phyloP scores from a whole-genome alignment of 495 filamentous ascomycete species.

The Jackrogersella multiformis region DNA sequence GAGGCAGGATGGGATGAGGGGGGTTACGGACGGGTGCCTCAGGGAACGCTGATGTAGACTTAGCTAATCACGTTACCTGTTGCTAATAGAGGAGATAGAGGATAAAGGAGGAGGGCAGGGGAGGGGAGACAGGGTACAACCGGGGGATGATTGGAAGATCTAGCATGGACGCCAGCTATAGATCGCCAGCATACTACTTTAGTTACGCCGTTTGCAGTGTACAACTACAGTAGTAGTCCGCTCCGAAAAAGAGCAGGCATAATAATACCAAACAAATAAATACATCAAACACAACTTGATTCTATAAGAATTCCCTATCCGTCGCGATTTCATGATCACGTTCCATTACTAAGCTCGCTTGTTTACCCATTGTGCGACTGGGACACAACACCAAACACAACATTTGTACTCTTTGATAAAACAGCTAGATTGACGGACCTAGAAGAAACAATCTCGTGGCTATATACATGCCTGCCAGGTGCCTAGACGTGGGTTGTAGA shows the following conservation, averaged over 20 bases:
- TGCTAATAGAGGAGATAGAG: background rate
- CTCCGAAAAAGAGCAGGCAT: conserved; percentile 1
- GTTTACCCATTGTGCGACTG: background rate
- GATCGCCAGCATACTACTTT: conserved; percentile 9
- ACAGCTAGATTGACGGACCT: background rate
- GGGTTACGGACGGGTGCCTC: background rate
- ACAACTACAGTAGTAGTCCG: conserved; percentile 12
- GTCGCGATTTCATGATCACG: background rate
- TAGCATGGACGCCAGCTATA: conserved; percentile 15
- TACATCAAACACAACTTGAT: background rate
- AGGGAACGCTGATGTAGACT: background rate
- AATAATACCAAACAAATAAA: conserved; percentile 27
- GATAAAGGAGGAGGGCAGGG: background rate
- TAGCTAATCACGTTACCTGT: conserved; percentile 2
- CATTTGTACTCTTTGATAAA: conserved; percentile 13
- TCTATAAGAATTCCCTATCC: background rate
- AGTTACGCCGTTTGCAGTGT: conserved; percentile 6
- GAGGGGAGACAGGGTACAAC: background rate
- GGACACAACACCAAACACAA: background rate
- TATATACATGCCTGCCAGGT: too few relatives aligned
- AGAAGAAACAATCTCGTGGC: background rate
- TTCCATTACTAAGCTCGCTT: background rate
- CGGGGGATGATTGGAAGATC: background rate
- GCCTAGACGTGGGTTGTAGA: too few relatives aligned
- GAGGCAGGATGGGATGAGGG: background rate